A percentile compares a stretch with the other conserved stretches of the same genome.
These are phyloP conservation scores for Stropharia rugosoannulata DNA, from an alignment of 768 basidiomycete genomes.

Conservation along the genomic window DNA sequence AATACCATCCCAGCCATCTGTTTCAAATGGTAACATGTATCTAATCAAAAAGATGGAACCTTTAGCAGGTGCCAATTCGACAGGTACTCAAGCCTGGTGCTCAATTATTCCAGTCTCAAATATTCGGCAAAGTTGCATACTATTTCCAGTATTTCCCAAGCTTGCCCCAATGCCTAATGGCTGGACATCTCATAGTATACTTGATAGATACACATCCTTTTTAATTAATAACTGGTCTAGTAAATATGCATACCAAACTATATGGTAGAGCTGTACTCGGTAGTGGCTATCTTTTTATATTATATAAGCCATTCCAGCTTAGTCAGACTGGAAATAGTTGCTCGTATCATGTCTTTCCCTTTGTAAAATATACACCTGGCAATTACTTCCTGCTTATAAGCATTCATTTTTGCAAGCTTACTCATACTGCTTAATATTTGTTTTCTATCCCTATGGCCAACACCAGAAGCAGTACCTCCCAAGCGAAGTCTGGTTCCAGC, in stretches of 20 bases:
- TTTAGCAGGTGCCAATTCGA: not conserved
- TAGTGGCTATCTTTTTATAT: no score
- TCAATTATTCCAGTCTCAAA: conserved; percentile 27
- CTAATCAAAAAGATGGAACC: not conserved
- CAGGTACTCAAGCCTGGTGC: conserved; percentile 4
- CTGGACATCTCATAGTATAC: not conserved
- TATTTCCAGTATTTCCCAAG: conserved; percentile 20
- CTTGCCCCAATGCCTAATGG: not conserved
- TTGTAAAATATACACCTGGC: no score
- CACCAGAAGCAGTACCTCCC: no score
- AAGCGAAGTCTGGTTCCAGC: no score
- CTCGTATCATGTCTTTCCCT: no score
- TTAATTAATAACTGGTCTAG: conserved; percentile 25
- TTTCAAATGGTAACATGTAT: conserved; percentile 8
- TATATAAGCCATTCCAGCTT: no score
- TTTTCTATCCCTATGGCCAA: no score
- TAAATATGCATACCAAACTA: conserved; percentile 25
- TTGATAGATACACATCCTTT: conserved; percentile 19
- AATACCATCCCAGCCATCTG: not conserved
- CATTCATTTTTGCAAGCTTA: no score
- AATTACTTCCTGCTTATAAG: no score
- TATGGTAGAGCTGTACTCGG: no score
- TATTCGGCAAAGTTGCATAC: conserved; percentile 31
- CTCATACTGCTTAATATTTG: no score
- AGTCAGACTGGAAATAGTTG: no score